Conservation (phyloP, 495 filamentous ascomycete genomes). For the Hypoxylon perforatum region DNA sequence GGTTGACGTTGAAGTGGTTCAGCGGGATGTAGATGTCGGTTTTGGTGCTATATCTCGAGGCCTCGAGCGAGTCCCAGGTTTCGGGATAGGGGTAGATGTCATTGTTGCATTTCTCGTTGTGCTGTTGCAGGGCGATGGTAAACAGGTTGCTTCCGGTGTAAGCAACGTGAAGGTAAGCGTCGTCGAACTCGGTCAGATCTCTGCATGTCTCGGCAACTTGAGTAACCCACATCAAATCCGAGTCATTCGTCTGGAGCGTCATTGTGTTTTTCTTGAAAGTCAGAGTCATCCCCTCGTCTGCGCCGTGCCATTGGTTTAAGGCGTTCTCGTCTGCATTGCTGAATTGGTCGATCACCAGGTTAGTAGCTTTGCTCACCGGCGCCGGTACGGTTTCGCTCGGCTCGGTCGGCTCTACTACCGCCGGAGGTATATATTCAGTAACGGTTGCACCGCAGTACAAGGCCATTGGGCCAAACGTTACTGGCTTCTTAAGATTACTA, state of each 20-base stretch:
- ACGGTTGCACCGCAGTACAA: slow-evolving; percentile 68
- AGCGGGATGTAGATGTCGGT: slow-evolving; percentile 79
- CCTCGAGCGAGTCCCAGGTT: slow-evolving; percentile 79
- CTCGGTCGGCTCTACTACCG: slow-evolving; percentile 49
- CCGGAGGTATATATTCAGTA: slow-evolving; percentile 61
- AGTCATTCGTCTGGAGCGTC: slow-evolving; percentile 71
- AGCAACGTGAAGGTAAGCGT: slow-evolving; percentile 74
- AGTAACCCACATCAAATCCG: slow-evolving; percentile 76
- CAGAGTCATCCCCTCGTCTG: slow-evolving; percentile 68
- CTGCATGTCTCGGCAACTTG: slow-evolving; percentile 70
- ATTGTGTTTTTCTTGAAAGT: slow-evolving; percentile 62
- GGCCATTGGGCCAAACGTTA: slow-evolving; percentile 67
- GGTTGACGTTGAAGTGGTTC: slow-evolving; percentile 76
- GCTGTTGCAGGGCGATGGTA: slow-evolving; percentile 76
- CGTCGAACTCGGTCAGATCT: slow-evolving; percentile 68
- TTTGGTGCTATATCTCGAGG: slow-evolving; percentile 68
- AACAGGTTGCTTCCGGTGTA: slow-evolving; percentile 76
- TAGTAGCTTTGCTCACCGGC: slow-evolving; percentile 59
- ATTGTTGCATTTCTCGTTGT: slow-evolving; percentile 72
- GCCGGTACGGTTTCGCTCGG: slow-evolving; percentile 60
- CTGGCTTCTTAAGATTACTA: slow-evolving; percentile 53
- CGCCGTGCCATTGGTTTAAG: slow-evolving; percentile 77
- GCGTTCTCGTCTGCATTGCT: slow-evolving; percentile 65
- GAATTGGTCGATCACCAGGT: slow-evolving; percentile 77
- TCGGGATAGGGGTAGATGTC: slow-evolving; percentile 72